A percentile compares a stretch with the other conserved stretches of the same genome.
Evolutionary conservation across 2,329 filamentous ascomycete genomes (phyloP).

Genomic region (Dissoconium aciculare): DNA sequence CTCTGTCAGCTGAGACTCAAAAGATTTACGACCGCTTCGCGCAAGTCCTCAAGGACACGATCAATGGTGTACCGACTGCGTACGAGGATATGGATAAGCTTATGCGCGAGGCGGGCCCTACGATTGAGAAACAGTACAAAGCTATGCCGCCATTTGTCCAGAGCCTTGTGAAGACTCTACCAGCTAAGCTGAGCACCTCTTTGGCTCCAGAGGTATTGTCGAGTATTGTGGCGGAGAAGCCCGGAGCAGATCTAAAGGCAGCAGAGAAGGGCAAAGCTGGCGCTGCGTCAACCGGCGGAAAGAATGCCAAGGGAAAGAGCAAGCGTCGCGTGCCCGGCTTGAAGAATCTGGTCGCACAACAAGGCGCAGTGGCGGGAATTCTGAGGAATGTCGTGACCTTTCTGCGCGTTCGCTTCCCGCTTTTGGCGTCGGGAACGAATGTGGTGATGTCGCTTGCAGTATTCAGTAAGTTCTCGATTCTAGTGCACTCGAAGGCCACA

Average conservation of each 20-base stretch:
- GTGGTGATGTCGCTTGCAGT: slow-evolving; percentile 79
- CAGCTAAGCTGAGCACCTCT: slow-evolving; percentile 60
- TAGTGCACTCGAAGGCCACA: background rate
- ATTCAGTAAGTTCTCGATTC: slow-evolving; percentile 54
- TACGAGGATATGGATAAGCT: slow-evolving; percentile 73
- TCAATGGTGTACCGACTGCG: slow-evolving; percentile 84
- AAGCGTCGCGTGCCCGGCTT: slow-evolving; percentile 54
- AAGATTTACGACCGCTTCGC: slow-evolving; percentile 75
- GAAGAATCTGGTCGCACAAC: slow-evolving; percentile 67
- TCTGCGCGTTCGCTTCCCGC: slow-evolving; percentile 74
- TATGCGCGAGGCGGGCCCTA: slow-evolving; percentile 47
- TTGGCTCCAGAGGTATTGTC: slow-evolving; percentile 73
- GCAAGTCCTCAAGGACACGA: slow-evolving; percentile 76
- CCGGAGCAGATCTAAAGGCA: slow-evolving; percentile 30
- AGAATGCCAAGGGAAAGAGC: slow-evolving; percentile 36
- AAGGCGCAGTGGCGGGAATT: slow-evolving; percentile 72
- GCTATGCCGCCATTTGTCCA: slow-evolving; percentile 64
- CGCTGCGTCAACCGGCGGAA: slow-evolving; percentile 27
- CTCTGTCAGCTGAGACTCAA: slow-evolving; percentile 68
- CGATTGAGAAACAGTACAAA: slow-evolving; percentile 48
- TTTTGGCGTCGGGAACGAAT: slow-evolving; percentile 71
- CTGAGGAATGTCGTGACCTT: slow-evolving; percentile 83
- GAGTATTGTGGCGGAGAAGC: slow-evolving; percentile 60
- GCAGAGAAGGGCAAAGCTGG: slow-evolving; percentile 23
- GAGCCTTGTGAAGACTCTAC: slow-evolving; percentile 72